phyloP scores from a whole-genome alignment of 2,329 filamentous ascomycete species.

The Salinomyces thailandicus region DNA sequence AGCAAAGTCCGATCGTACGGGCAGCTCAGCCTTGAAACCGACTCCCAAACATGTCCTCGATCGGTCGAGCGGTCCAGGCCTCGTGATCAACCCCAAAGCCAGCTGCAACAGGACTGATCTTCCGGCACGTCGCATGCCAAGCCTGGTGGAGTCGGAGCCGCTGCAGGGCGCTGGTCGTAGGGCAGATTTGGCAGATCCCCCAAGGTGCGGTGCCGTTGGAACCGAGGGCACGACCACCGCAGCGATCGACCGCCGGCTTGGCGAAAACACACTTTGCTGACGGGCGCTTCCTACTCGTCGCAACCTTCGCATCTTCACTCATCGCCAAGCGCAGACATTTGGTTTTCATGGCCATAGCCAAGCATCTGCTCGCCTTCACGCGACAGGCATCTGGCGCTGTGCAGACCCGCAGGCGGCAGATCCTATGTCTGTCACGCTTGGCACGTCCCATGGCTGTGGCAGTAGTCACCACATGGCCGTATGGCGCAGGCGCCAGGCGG shows the following conservation, averaged over 20 bases:
- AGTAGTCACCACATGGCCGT: not conserved
- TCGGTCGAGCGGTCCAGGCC: no score
- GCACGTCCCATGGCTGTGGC: not conserved
- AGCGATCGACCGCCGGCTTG: not conserved
- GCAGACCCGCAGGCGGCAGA: not conserved
- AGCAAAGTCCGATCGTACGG: no score
- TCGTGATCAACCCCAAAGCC: no score
- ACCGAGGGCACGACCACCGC: not conserved
- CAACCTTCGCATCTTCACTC: not conserved
- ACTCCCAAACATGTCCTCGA: no score
- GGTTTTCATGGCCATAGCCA: not conserved
- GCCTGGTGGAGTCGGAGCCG: not conserved
- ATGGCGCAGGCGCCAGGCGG: not conserved
- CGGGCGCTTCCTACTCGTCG: not conserved
- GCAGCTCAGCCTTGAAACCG: no score
- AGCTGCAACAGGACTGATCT: no score
- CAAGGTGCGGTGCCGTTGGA: not conserved
- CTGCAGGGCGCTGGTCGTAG: not conserved
- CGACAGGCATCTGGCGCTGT: not conserved
- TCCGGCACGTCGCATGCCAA: not conserved
- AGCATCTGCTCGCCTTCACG: not conserved
- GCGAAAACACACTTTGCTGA: no score
- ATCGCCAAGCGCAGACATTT: not conserved
- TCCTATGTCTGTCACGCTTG: not conserved
- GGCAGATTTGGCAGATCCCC: not conserved